Base-by-base conservation (phyloP, 1,284 basidiomycete species). In the Apiotrichum sp. region DNA sequence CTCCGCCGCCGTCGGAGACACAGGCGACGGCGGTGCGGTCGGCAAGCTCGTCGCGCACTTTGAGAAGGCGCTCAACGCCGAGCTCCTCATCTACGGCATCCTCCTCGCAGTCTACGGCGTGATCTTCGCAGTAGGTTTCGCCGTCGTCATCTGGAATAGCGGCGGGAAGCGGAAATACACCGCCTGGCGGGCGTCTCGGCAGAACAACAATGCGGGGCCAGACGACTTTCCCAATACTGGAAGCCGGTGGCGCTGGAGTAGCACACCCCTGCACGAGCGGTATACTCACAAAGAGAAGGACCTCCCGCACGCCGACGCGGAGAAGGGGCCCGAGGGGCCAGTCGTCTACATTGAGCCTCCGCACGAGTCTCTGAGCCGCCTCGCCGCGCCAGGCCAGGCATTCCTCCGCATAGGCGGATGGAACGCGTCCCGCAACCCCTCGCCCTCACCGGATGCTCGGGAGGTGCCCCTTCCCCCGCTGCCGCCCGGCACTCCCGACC, bases 81-180 rank as follows among this genome's bases (percentile, higher is more conserved):
- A 96, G 74, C 83, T 86, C 33, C 71, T 86, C 55, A 88, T 93
- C 80, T 96, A 95, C 74, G 72, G 75, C 3, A 79, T 92, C 58
- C 87, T 96, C 77, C 80, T 95, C 56, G 86, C 78, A 0, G 77
- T 95, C 1, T 97, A 90, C 86, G 80, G 67, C 0, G 56, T 54
- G 0, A 52, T 75, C 6, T 66, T 71, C 31, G 47, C 74, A 3
- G 54, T 72, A 11, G 74, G 72, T 2, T 39, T 75, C 3, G 36
- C 62, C 3, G 58, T 74, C 8, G 67, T 75, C 2, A 13, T 69
- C 6, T 75, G 74, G 69, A 62, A 75, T 55, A 69, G 64, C 6
- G 70, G 70, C 35, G 65, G 62, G 16, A 51, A 50, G 32, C 66
- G 69, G 32, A 52, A 51, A 29, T 70, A 50, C 49, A 13, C 29